Evolutionary conservation across 495 filamentous ascomycete species (phyloP), one percentile per base, ranked within the genome.

Genomic region (Penicillium silybi): DNA sequence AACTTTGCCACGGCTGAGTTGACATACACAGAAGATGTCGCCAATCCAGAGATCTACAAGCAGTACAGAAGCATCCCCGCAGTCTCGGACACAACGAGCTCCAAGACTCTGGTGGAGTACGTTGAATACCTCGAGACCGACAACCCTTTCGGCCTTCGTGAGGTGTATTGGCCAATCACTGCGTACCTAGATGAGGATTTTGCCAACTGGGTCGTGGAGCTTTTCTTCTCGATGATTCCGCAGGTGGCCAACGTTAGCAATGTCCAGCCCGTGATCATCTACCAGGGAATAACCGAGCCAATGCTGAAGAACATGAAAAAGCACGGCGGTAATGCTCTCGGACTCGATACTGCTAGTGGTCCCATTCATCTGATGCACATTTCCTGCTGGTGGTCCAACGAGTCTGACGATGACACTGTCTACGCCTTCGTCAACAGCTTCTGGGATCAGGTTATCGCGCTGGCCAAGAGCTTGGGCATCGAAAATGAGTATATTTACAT

Each of bases 401-500:
- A 43, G 6, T 58, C 61, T 1, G 69, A 73, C 23, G 76, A 78
- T 38, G 42, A 50, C 3, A 50, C 50, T 4, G 39, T 65, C 13
- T 63, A 63, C 13, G 34, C 18, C 13, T 63, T 63, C 29, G 35
- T 56, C 44, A 44, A 60, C 27, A 46, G 42, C 11, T 65, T 63
- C 56, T 58, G 39, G 41, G 40, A 51, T 18, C 43, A 47, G 41
- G 52, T 57, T 11, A 44, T 50, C 15, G 65, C 65, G 6, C 56
- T 74, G 19, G 76, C 81, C 1, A 67, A 75, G 48, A 55, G 50
- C 15, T 53, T 72, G 40, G 68, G 69, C 0, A 16, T 80, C 20
- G 61, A 69, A 35, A 62, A 82, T 45, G 68, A 75, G 29, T 88
- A 79, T 46, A 59, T 86, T 23, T 86, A 86, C 54, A 72, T 81